Evolutionary conservation across 225 moss, liverwort and hornwort species (phyloP).

Genomic region (Sphagnum tenellum): DNA sequence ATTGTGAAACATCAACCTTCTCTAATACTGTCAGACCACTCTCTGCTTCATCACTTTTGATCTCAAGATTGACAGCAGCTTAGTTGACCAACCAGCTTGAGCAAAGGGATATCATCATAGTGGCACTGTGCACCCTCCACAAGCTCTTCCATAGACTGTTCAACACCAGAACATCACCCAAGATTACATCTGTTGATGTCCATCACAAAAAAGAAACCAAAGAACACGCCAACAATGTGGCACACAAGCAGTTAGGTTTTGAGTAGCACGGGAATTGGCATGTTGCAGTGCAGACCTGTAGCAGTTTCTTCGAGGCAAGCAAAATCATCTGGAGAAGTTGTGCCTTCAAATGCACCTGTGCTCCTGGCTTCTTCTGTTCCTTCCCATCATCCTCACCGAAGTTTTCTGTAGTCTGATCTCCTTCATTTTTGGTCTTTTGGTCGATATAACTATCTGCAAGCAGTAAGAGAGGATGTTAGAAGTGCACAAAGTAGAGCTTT

Average conservation of each 20-base stretch:
- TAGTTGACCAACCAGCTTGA: conserved; percentile 35
- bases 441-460: background rate
- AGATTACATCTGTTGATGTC: no score
- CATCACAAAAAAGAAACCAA: no score
- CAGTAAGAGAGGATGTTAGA: no score
- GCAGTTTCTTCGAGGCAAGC: conserved; percentile 48
- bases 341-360: conserved; percentile 31
- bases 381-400: conserved; percentile 3
- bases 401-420: conserved; percentile 13
- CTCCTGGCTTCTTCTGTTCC: conserved; percentile 14
- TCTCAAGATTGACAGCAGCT: no score
- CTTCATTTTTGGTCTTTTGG: background rate
- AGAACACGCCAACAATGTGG: no score
- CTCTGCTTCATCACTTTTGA: no score
- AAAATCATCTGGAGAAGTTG: conserved; percentile 29
- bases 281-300: conserved; percentile 29
- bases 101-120: conserved; percentile 50
- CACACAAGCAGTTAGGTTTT: conserved; percentile 7
- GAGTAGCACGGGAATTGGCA: no score
- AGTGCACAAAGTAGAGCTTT: no score
- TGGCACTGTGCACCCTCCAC: conserved; percentile 45
- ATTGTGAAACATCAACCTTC: no score
- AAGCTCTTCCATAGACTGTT: conserved; percentile 37
- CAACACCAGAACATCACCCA: no score
- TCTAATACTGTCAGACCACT: no score